Evolutionary conservation across 1,284 basidiomycete genomes (phyloP).

Genomic region (Irpex lacteus): DNA sequence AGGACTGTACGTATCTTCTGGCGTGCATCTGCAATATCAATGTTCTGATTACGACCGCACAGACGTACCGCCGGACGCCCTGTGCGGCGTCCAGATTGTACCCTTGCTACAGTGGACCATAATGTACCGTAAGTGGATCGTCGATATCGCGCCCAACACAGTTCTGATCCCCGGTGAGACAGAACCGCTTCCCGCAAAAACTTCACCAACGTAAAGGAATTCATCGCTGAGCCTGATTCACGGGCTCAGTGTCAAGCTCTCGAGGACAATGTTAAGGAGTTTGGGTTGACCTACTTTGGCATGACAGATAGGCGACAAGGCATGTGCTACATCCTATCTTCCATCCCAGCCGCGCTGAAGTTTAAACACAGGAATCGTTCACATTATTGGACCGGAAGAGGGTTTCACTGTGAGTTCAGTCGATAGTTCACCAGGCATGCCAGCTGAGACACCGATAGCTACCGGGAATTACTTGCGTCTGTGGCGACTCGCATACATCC

Average conservation of each 20-base stretch:
- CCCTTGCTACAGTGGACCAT: slow-evolving; percentile 93
- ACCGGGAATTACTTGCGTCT: slow-evolving; percentile 94
- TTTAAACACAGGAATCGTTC: slow-evolving; percentile 75
- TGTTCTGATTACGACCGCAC: slow-evolving; percentile 1
- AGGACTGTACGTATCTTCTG: slow-evolving; percentile 63
- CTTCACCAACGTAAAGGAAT: slow-evolving; percentile 73
- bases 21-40: not conserved
- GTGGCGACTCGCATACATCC: slow-evolving; percentile 94
- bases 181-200: slow-evolving; percentile 87
- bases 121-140: slow-evolving; percentile 81
- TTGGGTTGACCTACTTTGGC: slow-evolving; percentile 94
- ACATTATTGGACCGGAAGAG: slow-evolving; percentile 95
- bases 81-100: slow-evolving; percentile 91
- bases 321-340: slow-evolving; percentile 24
- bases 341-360: no score
- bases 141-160: not conserved
- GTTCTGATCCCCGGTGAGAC: slow-evolving; percentile 2
- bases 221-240: slow-evolving; percentile 88
- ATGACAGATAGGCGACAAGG: slow-evolving; percentile 90
- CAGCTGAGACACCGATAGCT: slow-evolving; percentile 46
- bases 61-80: slow-evolving; percentile 79
- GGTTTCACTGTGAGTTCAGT: slow-evolving; percentile 78
- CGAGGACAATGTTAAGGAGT: slow-evolving; percentile 94
- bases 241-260: slow-evolving; percentile 88
- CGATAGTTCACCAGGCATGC: not conserved